Percentiles rank a stretch among this genome's conserved stretches.
Evolutionary conservation across 495 filamentous ascomycete species (phyloP).

Genomic region (Daldinia loculata): DNA sequence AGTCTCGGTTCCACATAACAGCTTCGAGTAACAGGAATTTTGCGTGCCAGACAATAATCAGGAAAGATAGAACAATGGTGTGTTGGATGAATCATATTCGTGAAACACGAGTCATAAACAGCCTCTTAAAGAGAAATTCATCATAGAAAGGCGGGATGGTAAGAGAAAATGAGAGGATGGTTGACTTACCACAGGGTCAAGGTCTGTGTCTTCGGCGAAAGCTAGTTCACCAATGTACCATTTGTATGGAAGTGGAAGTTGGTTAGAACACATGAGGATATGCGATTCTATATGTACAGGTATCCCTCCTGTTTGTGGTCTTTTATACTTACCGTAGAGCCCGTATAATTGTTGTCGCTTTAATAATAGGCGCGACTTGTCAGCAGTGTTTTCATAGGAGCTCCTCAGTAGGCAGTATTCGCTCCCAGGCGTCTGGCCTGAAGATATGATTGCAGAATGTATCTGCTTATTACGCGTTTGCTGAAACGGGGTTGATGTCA

Average conservation of each 20-base stretch:
- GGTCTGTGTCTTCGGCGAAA: neutral
- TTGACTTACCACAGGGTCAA: constrained; percentile 34
- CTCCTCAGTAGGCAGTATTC: neutral
- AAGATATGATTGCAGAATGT: neutral
- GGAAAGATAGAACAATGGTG: constrained; percentile 57
- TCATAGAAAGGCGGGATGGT: constrained; percentile 30
- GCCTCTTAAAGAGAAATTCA: constrained; percentile 53
- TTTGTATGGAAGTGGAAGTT: constrained; percentile 1
- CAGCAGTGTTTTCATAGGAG: neutral
- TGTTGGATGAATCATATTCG: constrained; percentile 54
- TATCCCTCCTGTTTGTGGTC: constrained; percentile 15
- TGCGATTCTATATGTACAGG: constrained; percentile 48
- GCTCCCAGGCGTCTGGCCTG: neutral
- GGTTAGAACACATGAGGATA: constrained; percentile 30
- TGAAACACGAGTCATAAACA: constrained; percentile 57
- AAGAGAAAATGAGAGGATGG: neutral
- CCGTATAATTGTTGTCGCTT: neutral
- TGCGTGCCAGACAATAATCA: constrained; percentile 38
- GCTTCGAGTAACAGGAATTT: neutral
- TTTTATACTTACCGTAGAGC: constrained; percentile 23
- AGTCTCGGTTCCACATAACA: neutral
- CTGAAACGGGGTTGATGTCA: constrained; percentile 70
- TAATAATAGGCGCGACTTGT: neutral
- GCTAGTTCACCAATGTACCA: constrained; percentile 5
- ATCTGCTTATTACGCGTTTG: constrained; percentile 31